Evolutionary conservation across 2,329 filamentous ascomycete genomes (phyloP), one percentile per base, ranked within the genome.

Genomic region (Fusarium fracticaudum): DNA sequence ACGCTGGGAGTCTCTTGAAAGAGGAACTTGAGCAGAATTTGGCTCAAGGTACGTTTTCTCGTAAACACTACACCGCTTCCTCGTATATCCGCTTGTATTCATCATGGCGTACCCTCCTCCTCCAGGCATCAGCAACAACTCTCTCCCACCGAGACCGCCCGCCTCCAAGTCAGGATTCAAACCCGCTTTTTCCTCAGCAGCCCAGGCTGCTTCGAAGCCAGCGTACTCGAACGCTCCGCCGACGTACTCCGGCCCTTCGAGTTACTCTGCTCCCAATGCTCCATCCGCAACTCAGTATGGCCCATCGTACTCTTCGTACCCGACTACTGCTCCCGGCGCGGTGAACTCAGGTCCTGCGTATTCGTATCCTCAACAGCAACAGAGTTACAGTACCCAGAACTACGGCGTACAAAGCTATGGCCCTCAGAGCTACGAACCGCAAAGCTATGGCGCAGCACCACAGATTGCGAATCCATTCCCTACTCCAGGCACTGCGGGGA

Each of bases 101-200:
- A 91, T 91, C 89, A 96, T 96, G 94, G 92, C 93, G 85, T 94
- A 94, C 89, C 92, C 93, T 85, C 92, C 92, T 81, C 92, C 93
- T 92, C 92, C 94, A 94, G 93, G 93, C 79, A 83, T 85, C 79
- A 83, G 75, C 80, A 83, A 82, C 77, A 75, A 43, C 79, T 83
- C 81, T 77, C 92, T 97, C 44, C 94, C 94, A 75, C 91, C 94
- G 72, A 92, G 93, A 77, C 94, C 94, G 71, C 93, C 94, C 47
- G 89, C 91, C 60, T 86, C 91, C 72, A 76, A 78, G 81, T 78
- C 78, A 33, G 83, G 83, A 72, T 86, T 86, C 80, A 85, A 83
- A 75, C 85, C 90, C 31, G 86, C 87, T 62, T 91, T 91, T 78
- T 83, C 83, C 57, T 78, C 86, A 35, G 79, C 71, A 38, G 69